Percentiles rank a stretch among this genome's conserved stretches.
Evolutionary conservation across 192 early-diverging fungal species (phyloP).

Genomic region (Pilobolus umbonatus): DNA sequence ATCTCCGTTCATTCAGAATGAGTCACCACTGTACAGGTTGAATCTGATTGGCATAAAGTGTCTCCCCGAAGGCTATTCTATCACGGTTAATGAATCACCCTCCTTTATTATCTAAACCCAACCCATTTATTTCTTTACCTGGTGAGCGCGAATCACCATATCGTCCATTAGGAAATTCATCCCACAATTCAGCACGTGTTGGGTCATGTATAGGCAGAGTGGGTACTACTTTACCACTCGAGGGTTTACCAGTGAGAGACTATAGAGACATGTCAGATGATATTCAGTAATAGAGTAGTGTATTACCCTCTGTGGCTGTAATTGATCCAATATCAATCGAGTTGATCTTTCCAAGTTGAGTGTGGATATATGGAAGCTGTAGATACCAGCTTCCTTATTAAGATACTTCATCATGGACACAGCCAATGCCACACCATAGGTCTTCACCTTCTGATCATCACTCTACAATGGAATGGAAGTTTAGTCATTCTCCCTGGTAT

Average conservation of each 20-base stretch:
- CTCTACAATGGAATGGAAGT: slow-evolving; percentile 27
- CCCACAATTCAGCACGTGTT: slow-evolving; percentile 70
- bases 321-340: slow-evolving; percentile 66
- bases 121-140: too few relatives aligned
- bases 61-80: slow-evolving; percentile 49
- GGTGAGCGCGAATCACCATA: slow-evolving; percentile 86
- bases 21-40: slow-evolving; percentile 37
- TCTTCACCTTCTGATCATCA: slow-evolving; percentile 83
- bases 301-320: slow-evolving; percentile 41
- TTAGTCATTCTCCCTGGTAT: not conserved
- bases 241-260: not conserved
- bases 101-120: not conserved
- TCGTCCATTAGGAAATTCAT: slow-evolving; percentile 88
- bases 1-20: too few relatives aligned
- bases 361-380: slow-evolving; percentile 80
- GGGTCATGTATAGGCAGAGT: slow-evolving; percentile 12
- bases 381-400: slow-evolving; percentile 33
- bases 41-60: slow-evolving; percentile 63
- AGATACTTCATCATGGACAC: slow-evolving; percentile 72
- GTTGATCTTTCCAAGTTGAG: slow-evolving; percentile 76
- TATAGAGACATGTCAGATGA: not conserved
- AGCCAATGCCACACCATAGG: slow-evolving; percentile 68
- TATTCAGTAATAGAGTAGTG: not conserved
- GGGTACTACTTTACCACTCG: slow-evolving; percentile 39
- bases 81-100: not conserved